phyloP scores from a whole-genome alignment of 805 yeast genomes.

The Deakozyma indianensis region DNA sequence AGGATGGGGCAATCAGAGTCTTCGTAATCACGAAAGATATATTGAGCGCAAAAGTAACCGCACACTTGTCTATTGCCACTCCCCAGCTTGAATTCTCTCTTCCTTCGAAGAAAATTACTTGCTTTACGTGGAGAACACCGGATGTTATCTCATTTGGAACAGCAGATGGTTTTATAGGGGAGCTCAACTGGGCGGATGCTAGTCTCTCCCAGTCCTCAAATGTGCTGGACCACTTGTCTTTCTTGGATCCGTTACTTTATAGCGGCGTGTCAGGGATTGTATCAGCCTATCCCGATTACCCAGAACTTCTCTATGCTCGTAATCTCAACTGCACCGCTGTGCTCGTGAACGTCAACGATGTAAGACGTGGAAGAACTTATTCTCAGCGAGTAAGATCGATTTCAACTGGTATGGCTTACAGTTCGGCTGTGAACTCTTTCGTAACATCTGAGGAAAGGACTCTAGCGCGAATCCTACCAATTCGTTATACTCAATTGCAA shows the following conservation, averaged over 20 bases:
- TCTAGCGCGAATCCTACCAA: slow-evolving; percentile 21
- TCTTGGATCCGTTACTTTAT: neutral
- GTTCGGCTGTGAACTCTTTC: slow-evolving; percentile 14
- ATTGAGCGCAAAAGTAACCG: neutral
- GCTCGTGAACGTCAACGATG: neutral
- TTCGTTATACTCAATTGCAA: slow-evolving; percentile 17
- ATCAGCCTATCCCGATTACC: neutral
- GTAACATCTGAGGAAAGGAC: slow-evolving; percentile 26
- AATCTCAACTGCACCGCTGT: neutral
- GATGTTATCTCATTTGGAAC: slow-evolving; percentile 39
- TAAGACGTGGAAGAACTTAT: slow-evolving; percentile 7
- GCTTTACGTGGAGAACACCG: slow-evolving; percentile 32
- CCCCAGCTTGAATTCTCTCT: slow-evolving; percentile 6
- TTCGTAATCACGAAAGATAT: slow-evolving; percentile 24
- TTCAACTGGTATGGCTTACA: slow-evolving; percentile 17
- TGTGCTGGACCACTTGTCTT: neutral
- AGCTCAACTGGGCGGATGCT: slow-evolving; percentile 27
- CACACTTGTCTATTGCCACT: neutral
- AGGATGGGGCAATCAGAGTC: slow-evolving; percentile 42
- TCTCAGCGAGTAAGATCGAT: slow-evolving; percentile 16
- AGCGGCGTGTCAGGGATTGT: neutral
- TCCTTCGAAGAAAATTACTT: slow-evolving; percentile 21
- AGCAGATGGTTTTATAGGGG: slow-evolving; percentile 42
- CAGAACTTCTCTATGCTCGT: neutral
- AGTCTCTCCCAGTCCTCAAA: neutral